phyloP scores from a whole-genome alignment of 75 land plant genomes.

The Sequoiadendron giganteum region DNA sequence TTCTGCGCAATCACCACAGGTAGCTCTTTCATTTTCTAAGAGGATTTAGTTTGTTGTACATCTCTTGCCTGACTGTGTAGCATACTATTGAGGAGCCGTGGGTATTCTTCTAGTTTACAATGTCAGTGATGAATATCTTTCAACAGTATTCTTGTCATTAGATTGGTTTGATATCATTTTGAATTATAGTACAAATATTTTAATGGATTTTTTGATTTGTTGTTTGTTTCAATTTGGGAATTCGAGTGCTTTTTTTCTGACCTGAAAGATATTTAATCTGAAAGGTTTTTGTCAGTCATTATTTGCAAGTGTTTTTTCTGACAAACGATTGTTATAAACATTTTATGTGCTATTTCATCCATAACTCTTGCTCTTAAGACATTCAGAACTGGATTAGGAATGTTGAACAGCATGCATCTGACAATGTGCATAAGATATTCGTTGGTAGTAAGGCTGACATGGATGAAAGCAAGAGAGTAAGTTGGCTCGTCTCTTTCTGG shows the following conservation, averaged over 20 bases:
- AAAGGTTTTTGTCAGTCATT: background rate
- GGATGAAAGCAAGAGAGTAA: constrained; percentile 86
- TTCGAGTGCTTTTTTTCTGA: too few relatives aligned
- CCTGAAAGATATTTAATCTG: background rate
- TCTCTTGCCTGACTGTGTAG: constrained; percentile 21
- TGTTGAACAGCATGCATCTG: constrained; percentile 83
- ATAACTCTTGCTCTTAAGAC: constrained; percentile 21
- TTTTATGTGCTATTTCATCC: background rate
- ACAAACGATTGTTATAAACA: too few relatives aligned
- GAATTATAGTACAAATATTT: constrained; percentile 15
- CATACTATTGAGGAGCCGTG: constrained; percentile 82
- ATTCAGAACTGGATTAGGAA: constrained; percentile 87
- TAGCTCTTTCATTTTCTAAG: background rate
- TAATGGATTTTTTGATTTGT: constrained; percentile 22
- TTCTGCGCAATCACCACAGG: constrained; percentile 75
- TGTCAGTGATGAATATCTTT: constrained; percentile 61
- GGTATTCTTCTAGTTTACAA: constrained; percentile 74
- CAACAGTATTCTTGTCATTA: constrained; percentile 51
- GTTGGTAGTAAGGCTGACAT: constrained; percentile 90
- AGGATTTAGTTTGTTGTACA: background rate
- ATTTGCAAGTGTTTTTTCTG: too few relatives aligned
- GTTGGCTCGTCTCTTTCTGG: background rate
- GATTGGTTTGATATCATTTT: background rate
- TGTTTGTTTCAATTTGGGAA: background rate
- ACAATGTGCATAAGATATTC: constrained; percentile 77